Conservation (phyloP, 2,329 filamentous ascomycete species). For the Pseudogymnoascus verrucosus region DNA sequence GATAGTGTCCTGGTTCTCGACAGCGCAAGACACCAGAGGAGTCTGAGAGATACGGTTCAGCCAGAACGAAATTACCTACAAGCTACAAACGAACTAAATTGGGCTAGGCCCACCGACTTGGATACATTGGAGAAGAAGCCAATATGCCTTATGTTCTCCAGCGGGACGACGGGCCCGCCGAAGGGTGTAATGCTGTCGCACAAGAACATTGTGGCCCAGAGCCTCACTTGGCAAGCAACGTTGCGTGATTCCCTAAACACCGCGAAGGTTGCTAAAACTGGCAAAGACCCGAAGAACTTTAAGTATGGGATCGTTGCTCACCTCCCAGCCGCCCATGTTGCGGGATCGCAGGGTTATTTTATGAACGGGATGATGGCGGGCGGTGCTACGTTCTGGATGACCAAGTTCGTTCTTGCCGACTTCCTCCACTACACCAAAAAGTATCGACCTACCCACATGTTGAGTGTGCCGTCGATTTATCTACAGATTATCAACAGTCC, state of each 20-base stretch:
- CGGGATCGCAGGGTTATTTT: constrained; percentile 45
- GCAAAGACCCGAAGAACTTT: neutral
- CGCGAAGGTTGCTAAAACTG: neutral
- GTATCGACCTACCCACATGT: constrained; percentile 45
- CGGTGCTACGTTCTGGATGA: constrained; percentile 49
- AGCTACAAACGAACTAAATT: constrained; percentile 40
- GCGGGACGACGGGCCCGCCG: constrained; percentile 71
- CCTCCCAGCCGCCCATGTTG: constrained; percentile 48
- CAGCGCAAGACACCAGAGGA: constrained; percentile 32
- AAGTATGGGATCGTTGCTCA: neutral
- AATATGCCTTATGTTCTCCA: constrained; percentile 70
- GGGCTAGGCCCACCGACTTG: constrained; percentile 56
- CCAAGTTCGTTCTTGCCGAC: constrained; percentile 45
- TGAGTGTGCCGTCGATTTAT: constrained; percentile 54
- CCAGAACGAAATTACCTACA: constrained; percentile 34
- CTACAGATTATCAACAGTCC: constrained; percentile 50
- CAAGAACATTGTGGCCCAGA: constrained; percentile 61
- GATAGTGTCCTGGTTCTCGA: constrained; percentile 59
- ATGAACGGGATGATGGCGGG: neutral
- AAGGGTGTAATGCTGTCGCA: constrained; percentile 86
- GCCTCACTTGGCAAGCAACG: constrained; percentile 20
- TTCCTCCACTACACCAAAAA: constrained; percentile 46
- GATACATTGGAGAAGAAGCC: constrained; percentile 43
- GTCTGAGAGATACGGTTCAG: constrained; percentile 37
- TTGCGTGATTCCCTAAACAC: neutral